Conservation (phyloP, 2,329 filamentous ascomycete species). For the Colletotrichum aenigma region DNA sequence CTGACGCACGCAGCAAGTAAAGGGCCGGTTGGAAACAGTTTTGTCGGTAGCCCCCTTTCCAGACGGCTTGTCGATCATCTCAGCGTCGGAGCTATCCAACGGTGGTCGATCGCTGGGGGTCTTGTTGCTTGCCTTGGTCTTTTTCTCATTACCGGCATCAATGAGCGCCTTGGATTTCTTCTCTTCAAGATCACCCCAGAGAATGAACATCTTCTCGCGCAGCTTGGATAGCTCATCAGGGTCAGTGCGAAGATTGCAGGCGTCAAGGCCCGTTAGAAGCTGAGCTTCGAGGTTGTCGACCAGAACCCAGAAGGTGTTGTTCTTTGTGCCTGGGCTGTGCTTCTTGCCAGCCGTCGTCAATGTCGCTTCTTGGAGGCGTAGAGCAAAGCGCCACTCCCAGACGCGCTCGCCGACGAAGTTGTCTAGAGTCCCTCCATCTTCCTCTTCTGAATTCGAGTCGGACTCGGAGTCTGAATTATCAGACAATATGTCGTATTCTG, state of each 20-base stretch:
- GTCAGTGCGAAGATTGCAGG: slow-evolving; percentile 60
- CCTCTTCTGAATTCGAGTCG: slow-evolving; percentile 24
- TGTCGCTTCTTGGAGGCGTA: slow-evolving; percentile 76
- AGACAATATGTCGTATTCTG: slow-evolving; percentile 56
- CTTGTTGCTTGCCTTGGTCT: not conserved
- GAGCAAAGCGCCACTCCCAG: slow-evolving; percentile 87
- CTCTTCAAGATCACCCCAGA: slow-evolving; percentile 90
- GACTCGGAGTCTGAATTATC: slow-evolving; percentile 39
- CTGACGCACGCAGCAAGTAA: slow-evolving; percentile 73
- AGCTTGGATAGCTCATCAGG: slow-evolving; percentile 53
- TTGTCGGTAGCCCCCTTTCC: not conserved
- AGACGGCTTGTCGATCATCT: slow-evolving; percentile 9
- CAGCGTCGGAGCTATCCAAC: slow-evolving; percentile 41
- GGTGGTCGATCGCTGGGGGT: slow-evolving; percentile 32
- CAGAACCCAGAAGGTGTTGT: slow-evolving; percentile 65
- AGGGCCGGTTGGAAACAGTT: slow-evolving; percentile 60
- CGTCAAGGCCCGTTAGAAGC: slow-evolving; percentile 52
- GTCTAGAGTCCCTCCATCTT: slow-evolving; percentile 29
- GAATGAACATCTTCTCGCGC: slow-evolving; percentile 72
- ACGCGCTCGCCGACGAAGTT: slow-evolving; percentile 29
- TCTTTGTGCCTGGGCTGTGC: slow-evolving; percentile 22
- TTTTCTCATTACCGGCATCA: slow-evolving; percentile 29
- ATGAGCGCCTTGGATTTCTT: slow-evolving; percentile 49
- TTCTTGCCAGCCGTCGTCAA: slow-evolving; percentile 35
- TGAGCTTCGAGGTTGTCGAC: slow-evolving; percentile 65